Evolutionary conservation across 305 asterid species (phyloP).

Genomic region (Stenogyne calaminthoides): DNA sequence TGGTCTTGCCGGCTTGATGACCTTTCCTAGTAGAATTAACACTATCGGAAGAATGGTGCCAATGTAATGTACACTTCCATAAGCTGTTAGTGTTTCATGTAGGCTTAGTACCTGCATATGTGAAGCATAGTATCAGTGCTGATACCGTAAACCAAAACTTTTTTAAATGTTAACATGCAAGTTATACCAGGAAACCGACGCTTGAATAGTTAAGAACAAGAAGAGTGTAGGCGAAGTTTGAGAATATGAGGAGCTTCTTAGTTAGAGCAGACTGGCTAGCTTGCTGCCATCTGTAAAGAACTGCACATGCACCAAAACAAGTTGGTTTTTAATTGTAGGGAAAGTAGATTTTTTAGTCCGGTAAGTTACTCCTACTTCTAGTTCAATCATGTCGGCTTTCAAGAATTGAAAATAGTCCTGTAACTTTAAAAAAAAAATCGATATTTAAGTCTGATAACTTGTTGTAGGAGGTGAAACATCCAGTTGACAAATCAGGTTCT

Average conservation of each 20-base stretch:
- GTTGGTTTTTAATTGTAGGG: too few relatives aligned
- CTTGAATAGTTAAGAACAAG: constrained; percentile 79
- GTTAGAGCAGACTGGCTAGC: constrained; percentile 45
- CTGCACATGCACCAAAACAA: constrained; percentile 36
- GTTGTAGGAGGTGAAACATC: too few relatives aligned
- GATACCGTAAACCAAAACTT: too few relatives aligned
- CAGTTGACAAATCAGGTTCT: too few relatives aligned
- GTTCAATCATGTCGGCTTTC: too few relatives aligned
- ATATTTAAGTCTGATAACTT: too few relatives aligned
- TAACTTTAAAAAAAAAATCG: too few relatives aligned
- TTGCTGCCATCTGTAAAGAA: constrained; percentile 93
- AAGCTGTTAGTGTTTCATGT: constrained; percentile 77
- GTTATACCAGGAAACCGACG: constrained; percentile 87
- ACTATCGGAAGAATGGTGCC: constrained; percentile 77
- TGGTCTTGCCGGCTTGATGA: constrained; percentile 78
- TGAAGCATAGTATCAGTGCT: not conserved
- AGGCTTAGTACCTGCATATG: constrained; percentile 70
- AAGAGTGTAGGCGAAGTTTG: constrained; percentile 75
- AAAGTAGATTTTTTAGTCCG: too few relatives aligned
- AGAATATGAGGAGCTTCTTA: constrained; percentile 50
- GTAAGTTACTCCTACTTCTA: too few relatives aligned
- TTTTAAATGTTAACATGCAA: not conserved
- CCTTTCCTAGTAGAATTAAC: constrained; percentile 68
- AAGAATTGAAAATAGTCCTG: too few relatives aligned
- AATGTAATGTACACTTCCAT: constrained; percentile 80